Conservation (phyloP, 176 grass and related monocot species). For the Carex scoparia region DNA sequence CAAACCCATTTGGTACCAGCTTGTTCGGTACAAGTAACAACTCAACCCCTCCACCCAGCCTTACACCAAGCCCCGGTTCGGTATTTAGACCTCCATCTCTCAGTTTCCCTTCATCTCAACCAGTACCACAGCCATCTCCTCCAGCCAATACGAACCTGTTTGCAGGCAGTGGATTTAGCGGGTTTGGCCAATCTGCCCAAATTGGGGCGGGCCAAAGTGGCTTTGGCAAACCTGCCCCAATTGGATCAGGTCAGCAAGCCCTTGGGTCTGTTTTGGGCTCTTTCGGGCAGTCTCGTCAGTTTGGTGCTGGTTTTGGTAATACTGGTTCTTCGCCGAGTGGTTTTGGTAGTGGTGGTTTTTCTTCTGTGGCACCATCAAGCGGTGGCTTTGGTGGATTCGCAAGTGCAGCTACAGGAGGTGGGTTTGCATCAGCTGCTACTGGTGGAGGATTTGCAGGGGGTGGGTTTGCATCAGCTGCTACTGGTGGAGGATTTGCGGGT, state of each 20-base stretch:
- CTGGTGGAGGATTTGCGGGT: conserved; percentile 26
- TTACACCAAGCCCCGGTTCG: conserved; percentile 61
- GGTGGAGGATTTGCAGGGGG: conserved; percentile 65
- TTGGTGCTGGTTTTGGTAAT: conserved; percentile 48
- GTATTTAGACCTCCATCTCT: conserved; percentile 77
- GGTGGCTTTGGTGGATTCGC: conserved; percentile 75
- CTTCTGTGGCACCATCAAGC: conserved; percentile 23
- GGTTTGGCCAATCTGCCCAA: conserved; percentile 80
- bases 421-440: conserved; percentile 48
- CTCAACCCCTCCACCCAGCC: conserved; percentile 34
- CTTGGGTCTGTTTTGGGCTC: conserved; percentile 91
- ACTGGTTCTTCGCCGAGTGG: conserved; percentile 17
- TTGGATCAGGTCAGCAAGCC: conserved; percentile 61
- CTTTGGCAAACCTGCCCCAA: conserved; percentile 59
- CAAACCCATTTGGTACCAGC: conserved; percentile 67
- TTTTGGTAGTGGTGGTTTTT: conserved; percentile 26
- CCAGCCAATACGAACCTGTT: conserved; percentile 52
- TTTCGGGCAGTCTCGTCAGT: conserved; percentile 91
- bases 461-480: conserved; percentile 51
- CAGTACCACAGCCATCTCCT: conserved; percentile 46
- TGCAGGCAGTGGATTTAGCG: conserved; percentile 63
- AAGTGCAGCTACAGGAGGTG: conserved; percentile 54
- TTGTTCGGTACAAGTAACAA: conserved; percentile 51
- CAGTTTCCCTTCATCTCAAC: conserved; percentile 68
- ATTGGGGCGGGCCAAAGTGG: conserved; percentile 48